Evolutionary conservation across 148 eudicot genomes (phyloP), one percentile per base, ranked within the genome.

Genomic region (Dianthus caryophyllus): DNA sequence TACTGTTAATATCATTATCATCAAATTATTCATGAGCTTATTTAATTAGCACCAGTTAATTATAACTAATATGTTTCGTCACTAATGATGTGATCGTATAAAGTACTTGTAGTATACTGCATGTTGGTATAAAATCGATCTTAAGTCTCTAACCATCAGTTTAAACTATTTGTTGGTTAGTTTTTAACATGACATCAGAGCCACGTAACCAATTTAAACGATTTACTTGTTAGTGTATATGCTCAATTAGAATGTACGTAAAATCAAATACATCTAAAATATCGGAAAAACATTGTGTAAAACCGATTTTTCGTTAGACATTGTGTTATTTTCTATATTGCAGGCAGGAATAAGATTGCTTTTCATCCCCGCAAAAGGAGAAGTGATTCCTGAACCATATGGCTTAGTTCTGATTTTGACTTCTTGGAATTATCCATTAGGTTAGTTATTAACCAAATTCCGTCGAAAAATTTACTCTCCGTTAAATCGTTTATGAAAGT

Each of bases 371-470:
- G 59, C 90, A 25, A 85, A 63, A 58, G 90, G 73, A 60, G 71
- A 85, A 74, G 61, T 85, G 52, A 31, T 83, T 48, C 80, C 95
- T 5, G 95, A 88, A 75, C 95, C 95, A 27, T 82, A 80, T 52
- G 95, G 90, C 29, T 38, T 82, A 14, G 86, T 88, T 26, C 83
- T 88, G 33, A 77, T 88, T 9, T 68, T 88, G 66, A 76, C 83
- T 22, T 76, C 90, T 29, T 88, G 95, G 95, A 88, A 88, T 70
- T 85, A 75, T 65, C 95, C 95, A 5, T 52, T 88, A 30, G 68
- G 93, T 85, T 38, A 79, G 86, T 80, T 30, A 4, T 2, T 18
- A 10, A 20, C 21, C 31, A n/a, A n/a, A n/a, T n/a, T n/a, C n/a
- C n/a, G n/a, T n/a, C n/a, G n/a, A n/a, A n/a, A n/a, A n/a, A 33